A percentile compares a stretch with the other conserved stretches of the same genome.
phyloP scores from a whole-genome alignment of 306 rosid species.

The Sindora glabra region DNA sequence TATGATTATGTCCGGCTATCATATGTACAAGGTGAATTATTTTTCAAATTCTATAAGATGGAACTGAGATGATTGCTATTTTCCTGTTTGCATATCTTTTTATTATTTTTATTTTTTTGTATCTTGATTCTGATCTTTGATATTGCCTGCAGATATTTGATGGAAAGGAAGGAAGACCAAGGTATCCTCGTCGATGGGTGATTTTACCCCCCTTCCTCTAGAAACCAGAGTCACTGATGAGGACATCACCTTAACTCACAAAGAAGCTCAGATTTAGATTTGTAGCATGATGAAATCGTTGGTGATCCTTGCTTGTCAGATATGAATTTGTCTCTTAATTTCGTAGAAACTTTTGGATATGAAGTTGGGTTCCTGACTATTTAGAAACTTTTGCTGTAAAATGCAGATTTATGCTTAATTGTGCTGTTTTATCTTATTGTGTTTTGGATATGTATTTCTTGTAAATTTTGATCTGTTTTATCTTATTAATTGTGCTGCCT shows the following conservation, averaged over 20 bases:
- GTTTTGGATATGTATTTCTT: too few species aligned
- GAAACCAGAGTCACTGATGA: constrained; percentile 19
- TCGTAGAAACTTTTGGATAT: background rate
- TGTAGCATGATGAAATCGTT: constrained; percentile 17
- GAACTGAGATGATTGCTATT: too few species aligned
- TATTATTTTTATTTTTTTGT: background rate
- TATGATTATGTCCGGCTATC: too few species aligned
- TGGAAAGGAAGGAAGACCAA: constrained; percentile 86
- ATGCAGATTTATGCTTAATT: too few species aligned
- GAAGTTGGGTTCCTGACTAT: constrained; percentile 4
- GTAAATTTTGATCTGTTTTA: too few species aligned
- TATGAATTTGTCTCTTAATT: constrained; percentile 16
- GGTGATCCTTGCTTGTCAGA: constrained; percentile 8
- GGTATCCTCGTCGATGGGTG: constrained; percentile 94
- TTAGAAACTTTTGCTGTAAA: background rate
- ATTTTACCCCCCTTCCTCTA: constrained; percentile 89
- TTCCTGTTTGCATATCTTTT: too few species aligned
- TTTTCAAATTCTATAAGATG: too few species aligned
- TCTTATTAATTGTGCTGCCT: too few species aligned
- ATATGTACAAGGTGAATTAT: too few species aligned
- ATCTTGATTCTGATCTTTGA: background rate
- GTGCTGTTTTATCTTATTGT: too few species aligned
- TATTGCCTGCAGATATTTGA: constrained; percentile 67
- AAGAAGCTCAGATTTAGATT: constrained; percentile 10
- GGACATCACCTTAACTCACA: constrained; percentile 1